Evolutionary conservation across 139 green algal species (phyloP), one percentile per base, ranked within the genome.

Genomic region (Yamagishiella unicocca): DNA sequence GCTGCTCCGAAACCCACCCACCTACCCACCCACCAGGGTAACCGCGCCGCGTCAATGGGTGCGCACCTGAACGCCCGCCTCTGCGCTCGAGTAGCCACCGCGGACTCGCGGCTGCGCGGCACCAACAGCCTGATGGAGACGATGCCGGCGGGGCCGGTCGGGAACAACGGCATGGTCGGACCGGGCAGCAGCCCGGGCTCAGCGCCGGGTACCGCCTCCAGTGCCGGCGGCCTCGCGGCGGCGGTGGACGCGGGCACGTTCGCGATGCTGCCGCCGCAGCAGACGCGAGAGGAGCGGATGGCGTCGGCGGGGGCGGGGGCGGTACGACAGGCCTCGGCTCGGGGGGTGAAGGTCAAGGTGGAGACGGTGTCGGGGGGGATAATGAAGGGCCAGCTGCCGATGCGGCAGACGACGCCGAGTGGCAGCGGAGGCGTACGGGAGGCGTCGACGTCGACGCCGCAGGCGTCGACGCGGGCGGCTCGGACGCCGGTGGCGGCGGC

Each of bases 361-460:
- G 83, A 89, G 58, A 91, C 90, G 2, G 76, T 93, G 12, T 62
- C 43, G 0, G 90, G 90, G 21, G 45, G 31, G 27, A 93, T 93
- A 29, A 87, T 80, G 67, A 87, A 87, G 67, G 82, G 82, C 0
- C 82, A 87, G 46, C 29, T 87, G 50, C 67, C 82, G 45, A 0
- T 9, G 42, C 42, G 62, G 42, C 42, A 46, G 35, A 9, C 17
- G 37, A 42, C n/a, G 73, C 25, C 1, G 27, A 19, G 45, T 29
- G 58, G 45, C 27, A 43, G 62, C 8, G 21, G 79, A 4, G n/a
- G n/a, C n/a, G n/a, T n/a, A n/a, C n/a, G n/a, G 79, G 55, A 54
- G 62, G 17, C 1, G 62, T 0, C 31, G 17, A 1, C 17, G 74
- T 31, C 50, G 74, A 14, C 43, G 42, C 21, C 0, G 71, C 3